Conservation (phyloP, 495 filamentous ascomycete species). For the Penicillium malachiteum region DNA sequence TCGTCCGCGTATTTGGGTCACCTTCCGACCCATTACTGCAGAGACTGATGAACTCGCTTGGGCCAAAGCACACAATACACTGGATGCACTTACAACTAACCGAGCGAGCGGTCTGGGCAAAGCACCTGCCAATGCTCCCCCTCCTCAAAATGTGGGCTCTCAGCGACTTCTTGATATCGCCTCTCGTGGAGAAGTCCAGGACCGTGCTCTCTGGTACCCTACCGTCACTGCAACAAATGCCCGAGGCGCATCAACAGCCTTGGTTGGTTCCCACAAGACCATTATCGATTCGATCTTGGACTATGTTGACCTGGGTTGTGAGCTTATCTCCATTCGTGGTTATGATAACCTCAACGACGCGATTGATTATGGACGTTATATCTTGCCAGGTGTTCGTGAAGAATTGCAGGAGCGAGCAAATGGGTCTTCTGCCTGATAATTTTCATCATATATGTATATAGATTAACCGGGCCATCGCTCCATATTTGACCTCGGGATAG, state of each 20-base stretch:
- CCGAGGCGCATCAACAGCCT: slow-evolving; percentile 53
- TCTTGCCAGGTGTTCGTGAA: slow-evolving; percentile 46
- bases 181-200: slow-evolving; percentile 51
- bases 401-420: slow-evolving; percentile 29
- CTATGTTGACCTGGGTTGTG: slow-evolving; percentile 52
- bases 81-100: slow-evolving; percentile 39
- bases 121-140: slow-evolving; percentile 25
- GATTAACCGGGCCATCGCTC: no score
- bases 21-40: slow-evolving; percentile 54
- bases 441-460: no score
- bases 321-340: slow-evolving; percentile 53
- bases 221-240: slow-evolving; percentile 56
- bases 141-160: slow-evolving; percentile 53
- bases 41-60: slow-evolving; percentile 56
- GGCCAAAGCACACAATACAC: slow-evolving; percentile 49
- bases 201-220: slow-evolving; percentile 56
- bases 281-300: slow-evolving; percentile 51
- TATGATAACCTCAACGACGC: slow-evolving; percentile 57
- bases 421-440: no score
- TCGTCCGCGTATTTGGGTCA: slow-evolving; percentile 54
- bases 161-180: slow-evolving; percentile 54
- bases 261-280: slow-evolving; percentile 51
- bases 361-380: slow-evolving; percentile 51
- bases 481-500: no score
- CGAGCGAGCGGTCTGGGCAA: slow-evolving; percentile 31